phyloP scores from a whole-genome alignment of 2,329 filamentous ascomycete genomes.

The Myotisia sp. region DNA sequence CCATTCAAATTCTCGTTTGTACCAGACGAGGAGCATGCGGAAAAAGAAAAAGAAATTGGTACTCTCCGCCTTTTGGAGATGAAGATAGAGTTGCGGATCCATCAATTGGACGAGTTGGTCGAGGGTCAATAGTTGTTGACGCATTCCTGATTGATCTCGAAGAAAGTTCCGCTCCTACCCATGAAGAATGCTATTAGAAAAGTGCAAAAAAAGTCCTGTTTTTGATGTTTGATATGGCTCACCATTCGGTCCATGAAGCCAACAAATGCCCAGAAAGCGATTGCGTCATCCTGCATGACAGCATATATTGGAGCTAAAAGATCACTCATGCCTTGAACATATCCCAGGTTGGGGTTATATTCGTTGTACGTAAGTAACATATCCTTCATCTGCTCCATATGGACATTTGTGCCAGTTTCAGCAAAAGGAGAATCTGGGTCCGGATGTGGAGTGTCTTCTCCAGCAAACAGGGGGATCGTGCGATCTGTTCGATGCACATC shows the following conservation, averaged over 20 bases:
- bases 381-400: constrained; percentile 97
- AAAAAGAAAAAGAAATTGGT: constrained; percentile 99
- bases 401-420: constrained; percentile 84
- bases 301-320: constrained; percentile 91
- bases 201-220: constrained; percentile 3
- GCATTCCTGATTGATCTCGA: constrained; percentile 91
- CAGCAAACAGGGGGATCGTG: constrained; percentile 84
- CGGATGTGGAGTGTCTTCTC: constrained; percentile 91
- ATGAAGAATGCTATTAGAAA: not conserved
- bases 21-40: constrained; percentile 97
- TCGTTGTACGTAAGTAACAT: constrained; percentile 98
- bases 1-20: constrained; percentile 94
- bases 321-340: constrained; percentile 98
- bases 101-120: constrained; percentile 94
- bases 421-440: constrained; percentile 93
- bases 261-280: constrained; percentile 94
- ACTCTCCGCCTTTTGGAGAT: constrained; percentile 77
- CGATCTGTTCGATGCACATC: constrained; percentile 96
- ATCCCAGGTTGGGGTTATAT: constrained; percentile 87
- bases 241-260: constrained; percentile 93
- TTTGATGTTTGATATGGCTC: no score
- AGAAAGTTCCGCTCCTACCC: constrained; percentile 82
- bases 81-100: constrained; percentile 85
- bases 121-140: constrained; percentile 73
- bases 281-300: constrained; percentile 89